Base-by-base conservation (phyloP, 768 basidiomycete genomes). In the Tulasnella sp. region DNA sequence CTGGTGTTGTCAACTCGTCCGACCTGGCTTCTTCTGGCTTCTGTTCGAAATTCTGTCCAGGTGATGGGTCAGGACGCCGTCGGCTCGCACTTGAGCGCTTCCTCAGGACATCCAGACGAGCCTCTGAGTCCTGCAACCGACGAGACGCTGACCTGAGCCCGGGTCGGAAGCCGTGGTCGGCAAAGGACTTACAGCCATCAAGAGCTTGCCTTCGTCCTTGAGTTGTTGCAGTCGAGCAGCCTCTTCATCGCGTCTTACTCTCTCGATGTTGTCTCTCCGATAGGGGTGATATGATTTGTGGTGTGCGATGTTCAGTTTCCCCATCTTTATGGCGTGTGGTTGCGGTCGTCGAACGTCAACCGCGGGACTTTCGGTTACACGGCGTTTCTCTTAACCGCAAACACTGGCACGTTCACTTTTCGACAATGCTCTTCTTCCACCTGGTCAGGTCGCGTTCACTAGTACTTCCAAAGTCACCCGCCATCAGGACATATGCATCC, bases 201-300 rank as follows among this genome's bases (percentile, higher is more conserved):
- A 85, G 84, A 93, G 89, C 67, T 89, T 85, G 2, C 90, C 93
- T 78, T 93, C 92, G 82, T 92, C 90, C 79, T 89, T 87, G 23
- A 88, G 89, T 80, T 93, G 91, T 79, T 91, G 87, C 51, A 84
- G 84, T 2, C 87, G 85, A 18, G 92, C 94, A 82, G 91, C 92
- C 81, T 92, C 94, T 84, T 95, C 93, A 87, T 95, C 93, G 78
- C 82, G 84, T n/a, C 90, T 86, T 1, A 95, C 93, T 26, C 88
- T 88, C 78, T 93, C 93, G 79, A 95, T 93, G 82, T 95, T 95
- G 83, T 95, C 94, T 61, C 90, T 84, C 51, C 93, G 73, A 57
- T 95, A 95, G 0, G 93, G 93, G 80, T 95, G 93, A 83, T 95
- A 95, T 0, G 93, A 94, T 83, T 95, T 95, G 86, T 94, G 93